phyloP scores from a whole-genome alignment of 352 stramenopile species.

The Phytopythium chamaehyphon region DNA sequence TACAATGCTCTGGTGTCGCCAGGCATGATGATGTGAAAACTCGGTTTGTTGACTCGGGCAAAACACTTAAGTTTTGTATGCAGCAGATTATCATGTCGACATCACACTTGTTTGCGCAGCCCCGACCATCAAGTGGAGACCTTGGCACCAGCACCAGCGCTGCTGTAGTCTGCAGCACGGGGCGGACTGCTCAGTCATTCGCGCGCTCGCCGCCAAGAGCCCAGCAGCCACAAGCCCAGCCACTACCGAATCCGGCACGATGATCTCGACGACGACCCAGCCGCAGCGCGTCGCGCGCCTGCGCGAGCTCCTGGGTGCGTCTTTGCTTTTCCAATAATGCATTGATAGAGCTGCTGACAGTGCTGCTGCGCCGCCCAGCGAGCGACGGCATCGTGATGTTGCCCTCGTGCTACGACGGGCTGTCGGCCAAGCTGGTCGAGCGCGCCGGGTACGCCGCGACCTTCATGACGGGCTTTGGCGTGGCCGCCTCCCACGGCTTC shows the following conservation, averaged over 20 bases:
- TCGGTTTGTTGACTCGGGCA: no score
- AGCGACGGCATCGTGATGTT: slow-evolving; percentile 71
- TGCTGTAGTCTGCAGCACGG: no score
- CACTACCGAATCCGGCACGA: background rate
- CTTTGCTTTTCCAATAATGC: background rate
- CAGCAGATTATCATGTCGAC: no score
- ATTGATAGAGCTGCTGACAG: background rate
- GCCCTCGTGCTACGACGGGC: slow-evolving; percentile 90
- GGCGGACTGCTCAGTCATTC: slow-evolving; percentile 1
- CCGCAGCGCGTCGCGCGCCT: slow-evolving; percentile 37
- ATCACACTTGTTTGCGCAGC: no score
- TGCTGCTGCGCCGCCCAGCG: background rate
- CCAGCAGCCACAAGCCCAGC: background rate
- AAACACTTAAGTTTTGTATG: no score
- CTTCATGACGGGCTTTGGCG: slow-evolving; percentile 94
- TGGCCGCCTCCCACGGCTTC: slow-evolving; percentile 82
- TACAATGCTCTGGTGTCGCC: no score
- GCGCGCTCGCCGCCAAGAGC: background rate
- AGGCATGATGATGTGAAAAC: no score
- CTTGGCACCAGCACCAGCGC: no score
- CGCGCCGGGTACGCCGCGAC: slow-evolving; percentile 83
- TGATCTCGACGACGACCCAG: slow-evolving; percentile 30
- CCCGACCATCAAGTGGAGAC: no score
- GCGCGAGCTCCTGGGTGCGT: slow-evolving; percentile 34
- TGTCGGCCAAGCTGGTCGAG: slow-evolving; percentile 87